Evolutionary conservation across 2,329 filamentous ascomycete species (phyloP).

Genomic region (Xylaria sp.): DNA sequence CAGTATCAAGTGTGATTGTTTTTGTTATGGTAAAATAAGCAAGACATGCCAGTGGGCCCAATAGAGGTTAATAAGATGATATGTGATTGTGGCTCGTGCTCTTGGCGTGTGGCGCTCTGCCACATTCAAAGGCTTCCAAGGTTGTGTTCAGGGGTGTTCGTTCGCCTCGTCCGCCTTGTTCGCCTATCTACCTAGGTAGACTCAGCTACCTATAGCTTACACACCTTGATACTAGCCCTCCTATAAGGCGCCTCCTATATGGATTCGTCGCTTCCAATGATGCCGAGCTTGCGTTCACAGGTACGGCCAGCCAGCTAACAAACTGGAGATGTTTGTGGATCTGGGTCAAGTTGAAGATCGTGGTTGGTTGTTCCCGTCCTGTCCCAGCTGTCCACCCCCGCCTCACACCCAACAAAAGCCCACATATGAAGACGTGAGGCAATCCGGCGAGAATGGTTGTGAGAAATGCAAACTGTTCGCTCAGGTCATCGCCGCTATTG

Average conservation of each 20-base stretch:
- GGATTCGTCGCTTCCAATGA: background rate
- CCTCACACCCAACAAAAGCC: background rate
- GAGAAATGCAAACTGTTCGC: background rate
- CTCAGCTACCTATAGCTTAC: too few species aligned
- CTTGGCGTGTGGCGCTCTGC: too few species aligned
- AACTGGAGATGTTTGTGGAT: background rate
- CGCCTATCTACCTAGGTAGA: too few species aligned
- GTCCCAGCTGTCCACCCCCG: background rate
- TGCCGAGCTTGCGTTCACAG: background rate
- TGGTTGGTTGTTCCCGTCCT: background rate
- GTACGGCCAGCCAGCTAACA: background rate
- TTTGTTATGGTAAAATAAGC: too few species aligned
- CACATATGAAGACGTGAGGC: background rate
- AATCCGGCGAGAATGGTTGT: background rate
- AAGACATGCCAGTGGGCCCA: too few species aligned
- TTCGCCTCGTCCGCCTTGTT: too few species aligned
- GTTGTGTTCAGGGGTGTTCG: too few species aligned
- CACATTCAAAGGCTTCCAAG: too few species aligned
- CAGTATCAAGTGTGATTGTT: too few species aligned
- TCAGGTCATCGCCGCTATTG: background rate
- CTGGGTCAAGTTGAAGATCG: background rate
- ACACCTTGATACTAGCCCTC: background rate
- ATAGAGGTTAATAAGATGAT: too few species aligned
- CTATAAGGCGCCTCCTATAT: background rate
- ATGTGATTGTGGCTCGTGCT: too few species aligned